These are phyloP conservation scores for Clarireedia hainanense DNA, from an alignment of 2,329 filamentous ascomycete genomes.

Conservation along the genomic window DNA sequence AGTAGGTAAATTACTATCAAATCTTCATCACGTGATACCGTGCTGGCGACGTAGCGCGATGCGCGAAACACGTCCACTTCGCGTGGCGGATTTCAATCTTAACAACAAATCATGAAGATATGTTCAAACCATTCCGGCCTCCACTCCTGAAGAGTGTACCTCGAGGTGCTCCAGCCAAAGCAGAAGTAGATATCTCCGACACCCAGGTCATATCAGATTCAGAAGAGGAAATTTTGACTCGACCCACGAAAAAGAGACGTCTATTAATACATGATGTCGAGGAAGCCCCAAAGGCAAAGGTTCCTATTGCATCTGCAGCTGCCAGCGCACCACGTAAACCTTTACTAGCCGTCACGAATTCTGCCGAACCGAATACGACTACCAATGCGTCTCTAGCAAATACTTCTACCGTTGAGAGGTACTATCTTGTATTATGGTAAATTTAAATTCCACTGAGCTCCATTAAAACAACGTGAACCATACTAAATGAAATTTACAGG, in stretches of 20 bases:
- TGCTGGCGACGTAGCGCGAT: too few relatives aligned
- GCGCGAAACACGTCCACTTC: background rate
- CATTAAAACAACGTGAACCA: background rate
- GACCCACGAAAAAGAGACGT: conserved; percentile 23
- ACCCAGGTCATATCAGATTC: conserved; percentile 12
- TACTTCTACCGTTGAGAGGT: conserved; percentile 19
- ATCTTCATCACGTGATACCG: too few relatives aligned
- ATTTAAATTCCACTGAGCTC: conserved; percentile 5
- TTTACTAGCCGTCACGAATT: conserved; percentile 24
- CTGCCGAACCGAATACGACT: conserved; percentile 11
- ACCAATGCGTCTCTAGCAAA: background rate
- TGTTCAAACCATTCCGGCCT: conserved; percentile 30
- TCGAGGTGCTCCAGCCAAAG: conserved; percentile 13
- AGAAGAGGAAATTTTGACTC: conserved; percentile 9
- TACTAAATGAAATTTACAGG: conserved; percentile 32
- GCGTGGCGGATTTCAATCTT: background rate
- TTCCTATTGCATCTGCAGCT: conserved; percentile 13
- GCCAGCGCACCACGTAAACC: conserved; percentile 26
- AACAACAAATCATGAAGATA: conserved; percentile 9
- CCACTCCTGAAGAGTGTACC: conserved; percentile 20
- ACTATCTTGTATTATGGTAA: conserved; percentile 30
- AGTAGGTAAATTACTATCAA: background rate
- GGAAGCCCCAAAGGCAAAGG: conserved; percentile 15
- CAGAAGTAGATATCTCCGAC: conserved; percentile 14
- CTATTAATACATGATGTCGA: conserved; percentile 22